Evolutionary conservation across 768 basidiomycete species (phyloP).

Genomic region (Mycena galopus): DNA sequence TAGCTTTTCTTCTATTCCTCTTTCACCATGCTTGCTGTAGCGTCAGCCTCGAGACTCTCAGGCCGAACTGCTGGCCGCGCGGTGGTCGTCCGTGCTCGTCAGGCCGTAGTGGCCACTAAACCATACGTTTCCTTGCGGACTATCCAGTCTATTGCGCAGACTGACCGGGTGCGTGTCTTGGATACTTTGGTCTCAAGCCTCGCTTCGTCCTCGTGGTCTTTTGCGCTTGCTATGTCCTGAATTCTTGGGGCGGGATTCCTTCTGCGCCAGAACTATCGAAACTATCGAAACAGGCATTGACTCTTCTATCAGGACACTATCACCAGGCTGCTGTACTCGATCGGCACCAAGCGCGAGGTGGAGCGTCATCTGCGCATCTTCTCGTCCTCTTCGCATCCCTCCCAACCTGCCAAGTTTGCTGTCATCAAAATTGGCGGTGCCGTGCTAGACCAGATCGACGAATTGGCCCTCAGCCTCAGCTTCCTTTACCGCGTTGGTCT

Average conservation of each 20-base stretch:
- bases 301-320: constrained; percentile 85
- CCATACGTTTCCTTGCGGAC: constrained; percentile 53
- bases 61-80: constrained; percentile 58
- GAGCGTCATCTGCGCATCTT: constrained; percentile 99
- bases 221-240: no score
- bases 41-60: constrained; percentile 51
- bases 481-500: constrained; percentile 97
- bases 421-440: constrained; percentile 99
- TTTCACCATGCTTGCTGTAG: constrained; percentile 51
- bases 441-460: constrained; percentile 91
- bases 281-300: not conserved
- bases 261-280: not conserved
- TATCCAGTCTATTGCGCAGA: constrained; percentile 77
- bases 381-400: constrained; percentile 90
- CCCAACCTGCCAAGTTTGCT: constrained; percentile 94
- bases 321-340: constrained; percentile 94
- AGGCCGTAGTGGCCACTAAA: constrained; percentile 51
- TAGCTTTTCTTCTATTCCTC: not conserved
- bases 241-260: not conserved
- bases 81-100: constrained; percentile 62
- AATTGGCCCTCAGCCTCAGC: constrained; percentile 94
- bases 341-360: constrained; percentile 97
- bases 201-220: no score
- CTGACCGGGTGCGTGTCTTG: constrained; percentile 71
- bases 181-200: not conserved